A percentile compares a stretch with the other conserved stretches of the same genome.
Conservation (phyloP, 495 filamentous ascomycete genomes). For the Achaetomiella virescens region DNA sequence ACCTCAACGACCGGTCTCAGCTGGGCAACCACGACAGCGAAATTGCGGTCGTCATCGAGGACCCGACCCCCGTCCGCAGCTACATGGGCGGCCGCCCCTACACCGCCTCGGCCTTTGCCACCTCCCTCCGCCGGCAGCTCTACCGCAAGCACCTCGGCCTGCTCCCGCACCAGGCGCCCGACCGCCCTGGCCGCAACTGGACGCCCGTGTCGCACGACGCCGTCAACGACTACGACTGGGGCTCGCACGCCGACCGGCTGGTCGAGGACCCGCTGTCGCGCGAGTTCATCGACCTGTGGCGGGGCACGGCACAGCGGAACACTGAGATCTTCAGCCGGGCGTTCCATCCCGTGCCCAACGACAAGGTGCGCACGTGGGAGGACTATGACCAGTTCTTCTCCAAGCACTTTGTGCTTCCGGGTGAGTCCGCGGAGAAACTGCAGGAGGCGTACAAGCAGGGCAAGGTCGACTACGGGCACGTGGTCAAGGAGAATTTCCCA, state of each 20-base stretch:
- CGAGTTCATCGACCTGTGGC: slow-evolving; percentile 65
- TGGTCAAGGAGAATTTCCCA: slow-evolving; percentile 74
- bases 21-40: slow-evolving; percentile 73
- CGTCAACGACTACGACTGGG: slow-evolving; percentile 74
- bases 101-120: slow-evolving; percentile 71
- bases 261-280: slow-evolving; percentile 71
- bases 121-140: slow-evolving; percentile 74
- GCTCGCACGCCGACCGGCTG: slow-evolving; percentile 60
- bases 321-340: slow-evolving; percentile 78
- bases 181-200: slow-evolving; percentile 63
- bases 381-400: slow-evolving; percentile 78
- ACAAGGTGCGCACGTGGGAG: slow-evolving; percentile 72
- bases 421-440: slow-evolving; percentile 24
- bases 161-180: slow-evolving; percentile 60
- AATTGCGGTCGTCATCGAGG: slow-evolving; percentile 41
- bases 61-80: slow-evolving; percentile 61
- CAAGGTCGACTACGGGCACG: slow-evolving; percentile 71
- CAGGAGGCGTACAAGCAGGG: slow-evolving; percentile 29
- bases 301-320: slow-evolving; percentile 65
- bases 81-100: slow-evolving; percentile 66
- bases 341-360: slow-evolving; percentile 85
- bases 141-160: slow-evolving; percentile 91
- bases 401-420: slow-evolving; percentile 60
- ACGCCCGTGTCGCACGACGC: slow-evolving; percentile 60
- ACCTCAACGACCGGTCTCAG: slow-evolving; percentile 92